Evolutionary conservation across 768 basidiomycete genomes (phyloP).

Genomic region (Phylloporus rhodoxanthus): DNA sequence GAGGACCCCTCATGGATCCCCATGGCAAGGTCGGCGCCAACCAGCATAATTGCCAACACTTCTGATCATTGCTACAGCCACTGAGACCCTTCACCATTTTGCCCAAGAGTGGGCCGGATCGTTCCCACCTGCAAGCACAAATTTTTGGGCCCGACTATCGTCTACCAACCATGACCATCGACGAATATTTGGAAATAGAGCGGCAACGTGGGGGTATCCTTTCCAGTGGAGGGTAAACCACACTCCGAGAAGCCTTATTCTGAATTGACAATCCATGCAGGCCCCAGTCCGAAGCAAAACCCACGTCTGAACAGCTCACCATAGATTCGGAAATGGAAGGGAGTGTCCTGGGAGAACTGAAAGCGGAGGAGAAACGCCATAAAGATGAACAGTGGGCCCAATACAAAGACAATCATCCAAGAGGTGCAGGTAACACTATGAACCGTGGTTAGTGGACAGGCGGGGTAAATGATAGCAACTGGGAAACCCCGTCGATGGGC

Average conservation of each 20-base stretch:
- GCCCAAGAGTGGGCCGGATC: conserved; percentile 61
- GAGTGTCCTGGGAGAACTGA: conserved; percentile 56
- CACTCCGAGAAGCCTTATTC: not conserved
- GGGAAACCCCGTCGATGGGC: conserved; percentile 5
- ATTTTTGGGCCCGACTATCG: conserved; percentile 83
- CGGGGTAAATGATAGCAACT: conserved; percentile 7
- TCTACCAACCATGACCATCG: conserved; percentile 92
- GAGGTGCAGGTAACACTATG: conserved; percentile 95
- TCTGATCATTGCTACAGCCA: conserved; percentile 45
- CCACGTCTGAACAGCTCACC: conserved; percentile 73
- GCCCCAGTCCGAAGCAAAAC: conserved; percentile 56
- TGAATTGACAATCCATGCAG: conserved; percentile 34
- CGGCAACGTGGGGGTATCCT: conserved; percentile 79
- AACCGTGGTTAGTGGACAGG: conserved; percentile 58
- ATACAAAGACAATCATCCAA: conserved; percentile 80
- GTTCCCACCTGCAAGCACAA: conserved; percentile 65
- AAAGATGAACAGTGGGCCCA: conserved; percentile 91
- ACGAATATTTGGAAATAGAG: conserved; percentile 90
- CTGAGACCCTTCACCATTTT: conserved; percentile 91
- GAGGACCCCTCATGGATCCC: conserved; percentile 65
- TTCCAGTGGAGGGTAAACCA: conserved; percentile 75
- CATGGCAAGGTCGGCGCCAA: conserved; percentile 59
- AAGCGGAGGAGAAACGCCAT: conserved; percentile 66
- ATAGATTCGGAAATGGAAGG: conserved; percentile 85
- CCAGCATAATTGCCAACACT: not conserved